Evolutionary conservation across 2,329 filamentous ascomycete species (phyloP), one percentile per base, ranked within the genome.

Genomic region (Hymenoscyphus albidus): DNA sequence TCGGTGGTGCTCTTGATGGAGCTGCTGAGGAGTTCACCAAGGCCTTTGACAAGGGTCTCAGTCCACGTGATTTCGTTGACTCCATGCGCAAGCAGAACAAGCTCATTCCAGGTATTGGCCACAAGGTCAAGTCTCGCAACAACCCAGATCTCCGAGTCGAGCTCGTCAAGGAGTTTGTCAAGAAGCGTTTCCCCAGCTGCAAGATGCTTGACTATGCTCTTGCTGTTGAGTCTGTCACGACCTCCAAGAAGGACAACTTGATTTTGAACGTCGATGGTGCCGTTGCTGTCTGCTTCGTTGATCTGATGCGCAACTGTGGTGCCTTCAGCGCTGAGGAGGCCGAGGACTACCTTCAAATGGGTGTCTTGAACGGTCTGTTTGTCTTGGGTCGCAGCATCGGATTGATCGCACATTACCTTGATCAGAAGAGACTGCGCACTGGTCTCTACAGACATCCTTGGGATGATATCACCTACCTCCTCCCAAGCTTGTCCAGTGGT

Each of bases 21-120:
- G 95, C 95, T 68, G 95, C 95, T 54, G 94, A 97, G 82, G 95
- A 99, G 84, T 99, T 99, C 85, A 93, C 92, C 79, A 93, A 93
- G 82, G 95, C 95, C 65, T 96, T 94, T 74, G 95, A 99, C 85
- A 97, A 97, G 88, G 93, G 93, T 76, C 89, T 98, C 72, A 96
- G 90, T 83, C 95, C 95, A 67, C 93, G 95, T 86, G 95, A 99
- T 81, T 99, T 99, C 75, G 95, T 99, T 71, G 95, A 99, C 83
- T 91, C 85, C 74, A 98, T 98, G 94, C 89, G 95, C 81, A 99
- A 98, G 86, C 92, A 95, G 82, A 99, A 99, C 89, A 99, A 98
- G 87, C 93, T 99, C 74, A 98, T 99, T 74, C 95, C 95, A 70
- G 95, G 95, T 85, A 99, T 99, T 75, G 95, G 95, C 74, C 95